A percentile compares a stretch with the other conserved stretches of the same genome.
These are phyloP conservation scores for Teratosphaeria pseudoeucalypti DNA, from an alignment of 2,329 filamentous ascomycete genomes.

Conservation along the genomic window DNA sequence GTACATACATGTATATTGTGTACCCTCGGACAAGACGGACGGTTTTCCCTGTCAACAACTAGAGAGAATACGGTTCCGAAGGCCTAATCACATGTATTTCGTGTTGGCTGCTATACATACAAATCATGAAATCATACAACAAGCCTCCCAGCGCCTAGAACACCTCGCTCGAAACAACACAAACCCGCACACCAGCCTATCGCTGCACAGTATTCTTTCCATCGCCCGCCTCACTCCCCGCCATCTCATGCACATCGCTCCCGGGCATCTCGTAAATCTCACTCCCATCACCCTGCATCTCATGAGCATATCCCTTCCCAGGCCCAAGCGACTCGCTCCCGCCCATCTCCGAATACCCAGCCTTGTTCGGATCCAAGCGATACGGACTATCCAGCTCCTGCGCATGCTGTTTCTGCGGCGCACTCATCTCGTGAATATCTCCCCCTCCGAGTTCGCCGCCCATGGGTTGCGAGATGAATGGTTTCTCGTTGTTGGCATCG, in stretches of 20 bases:
- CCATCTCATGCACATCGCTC: constrained; percentile 15
- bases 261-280: constrained; percentile 20
- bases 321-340: constrained; percentile 12
- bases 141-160: neutral
- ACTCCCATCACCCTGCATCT: constrained; percentile 14
- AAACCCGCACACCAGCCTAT: neutral
- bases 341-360: constrained; percentile 24
- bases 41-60: neutral
- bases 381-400: constrained; percentile 24
- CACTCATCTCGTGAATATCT: constrained; percentile 25
- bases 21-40: no score
- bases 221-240: constrained; percentile 1
- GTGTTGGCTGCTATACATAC: neutral
- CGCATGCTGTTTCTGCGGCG: constrained; percentile 15
- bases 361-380: constrained; percentile 22
- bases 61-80: neutral
- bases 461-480: constrained; percentile 20
- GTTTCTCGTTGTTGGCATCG: constrained; percentile 6
- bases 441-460: constrained; percentile 24
- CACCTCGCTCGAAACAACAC: neutral
- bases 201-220: constrained; percentile 1
- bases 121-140: neutral
- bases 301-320: constrained; percentile 12
- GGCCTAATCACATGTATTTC: neutral
- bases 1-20: no score